Percentiles rank a stretch among this genome's conserved stretches.
These are phyloP conservation scores for Colletotrichum sp. DNA, from an alignment of 2,329 filamentous ascomycete species.

Conservation along the genomic window DNA sequence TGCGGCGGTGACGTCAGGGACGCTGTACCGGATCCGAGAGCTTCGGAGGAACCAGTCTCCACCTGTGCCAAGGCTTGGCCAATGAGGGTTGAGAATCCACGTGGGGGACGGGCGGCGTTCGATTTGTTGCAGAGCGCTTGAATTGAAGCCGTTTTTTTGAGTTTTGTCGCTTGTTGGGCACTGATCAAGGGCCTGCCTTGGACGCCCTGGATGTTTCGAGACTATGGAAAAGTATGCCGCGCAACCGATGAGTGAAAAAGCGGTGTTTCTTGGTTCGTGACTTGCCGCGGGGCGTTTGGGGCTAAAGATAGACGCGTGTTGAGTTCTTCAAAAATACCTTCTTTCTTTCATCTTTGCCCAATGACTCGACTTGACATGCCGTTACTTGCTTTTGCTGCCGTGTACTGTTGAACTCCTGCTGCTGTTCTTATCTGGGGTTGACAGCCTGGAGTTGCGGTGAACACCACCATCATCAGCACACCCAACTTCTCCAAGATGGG, in stretches of 20 bases:
- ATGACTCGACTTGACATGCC: neutral
- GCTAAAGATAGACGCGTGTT: neutral
- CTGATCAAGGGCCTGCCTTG: neutral
- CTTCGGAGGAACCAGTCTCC: neutral
- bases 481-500: neutral
- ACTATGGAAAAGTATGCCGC: neutral
- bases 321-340: neutral
- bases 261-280: neutral
- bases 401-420: neutral
- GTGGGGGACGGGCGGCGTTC: neutral
- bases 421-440: neutral
- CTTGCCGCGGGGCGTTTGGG: neutral
- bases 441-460: neutral
- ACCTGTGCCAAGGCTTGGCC: conserved; percentile 5
- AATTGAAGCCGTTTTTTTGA: neutral
- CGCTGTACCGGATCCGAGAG: neutral
- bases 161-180: neutral
- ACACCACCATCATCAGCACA: neutral
- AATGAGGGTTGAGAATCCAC: neutral
- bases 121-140: neutral
- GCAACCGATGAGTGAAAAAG: neutral
- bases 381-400: neutral
- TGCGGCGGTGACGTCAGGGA: conserved; percentile 2
- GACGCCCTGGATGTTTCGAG: neutral
- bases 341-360: neutral